phyloP scores from a whole-genome alignment of 78 protist genomes.

The Diacronema lutheri region DNA sequence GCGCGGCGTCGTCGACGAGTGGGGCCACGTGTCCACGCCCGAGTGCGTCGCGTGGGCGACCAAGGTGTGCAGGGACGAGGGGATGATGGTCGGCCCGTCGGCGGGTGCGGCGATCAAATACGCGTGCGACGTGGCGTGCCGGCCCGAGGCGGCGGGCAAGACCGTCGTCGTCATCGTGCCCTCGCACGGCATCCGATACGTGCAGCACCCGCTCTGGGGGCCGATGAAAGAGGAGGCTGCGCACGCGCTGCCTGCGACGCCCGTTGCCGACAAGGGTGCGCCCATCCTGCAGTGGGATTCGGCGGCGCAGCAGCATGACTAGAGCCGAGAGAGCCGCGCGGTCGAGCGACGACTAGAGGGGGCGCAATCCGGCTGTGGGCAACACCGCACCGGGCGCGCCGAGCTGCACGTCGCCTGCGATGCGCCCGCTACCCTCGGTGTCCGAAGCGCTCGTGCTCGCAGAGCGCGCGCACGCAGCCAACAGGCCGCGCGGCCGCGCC shows the following conservation, averaged over 20 bases:
- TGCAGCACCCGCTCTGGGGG: not conserved
- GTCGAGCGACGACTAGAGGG: too few relatives aligned
- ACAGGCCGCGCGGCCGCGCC: too few relatives aligned
- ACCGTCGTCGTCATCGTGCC: conserved; percentile 19
- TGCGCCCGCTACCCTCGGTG: too few relatives aligned
- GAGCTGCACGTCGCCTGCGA: too few relatives aligned
- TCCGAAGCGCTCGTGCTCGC: too few relatives aligned
- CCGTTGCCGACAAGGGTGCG: not conserved
- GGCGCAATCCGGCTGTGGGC: too few relatives aligned
- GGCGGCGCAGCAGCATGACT: not conserved
- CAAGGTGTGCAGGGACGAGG: not conserved
- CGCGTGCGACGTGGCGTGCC: conserved; percentile 11
- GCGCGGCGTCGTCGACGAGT: conserved; percentile 17
- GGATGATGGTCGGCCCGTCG: conserved; percentile 2
- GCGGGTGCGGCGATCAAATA: conserved; percentile 22
- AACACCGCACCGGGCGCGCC: too few relatives aligned
- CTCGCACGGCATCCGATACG: not conserved
- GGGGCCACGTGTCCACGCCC: not conserved
- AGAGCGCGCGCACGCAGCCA: too few relatives aligned
- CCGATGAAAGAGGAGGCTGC: not conserved
- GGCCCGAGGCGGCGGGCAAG: conserved; percentile 11
- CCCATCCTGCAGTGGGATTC: not conserved
- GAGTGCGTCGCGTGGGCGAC: not conserved
- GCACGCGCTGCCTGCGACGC: not conserved
- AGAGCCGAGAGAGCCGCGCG: too few relatives aligned